Conservation (phyloP, 179 eudicot genomes). For the Nepenthes alata region DNA sequence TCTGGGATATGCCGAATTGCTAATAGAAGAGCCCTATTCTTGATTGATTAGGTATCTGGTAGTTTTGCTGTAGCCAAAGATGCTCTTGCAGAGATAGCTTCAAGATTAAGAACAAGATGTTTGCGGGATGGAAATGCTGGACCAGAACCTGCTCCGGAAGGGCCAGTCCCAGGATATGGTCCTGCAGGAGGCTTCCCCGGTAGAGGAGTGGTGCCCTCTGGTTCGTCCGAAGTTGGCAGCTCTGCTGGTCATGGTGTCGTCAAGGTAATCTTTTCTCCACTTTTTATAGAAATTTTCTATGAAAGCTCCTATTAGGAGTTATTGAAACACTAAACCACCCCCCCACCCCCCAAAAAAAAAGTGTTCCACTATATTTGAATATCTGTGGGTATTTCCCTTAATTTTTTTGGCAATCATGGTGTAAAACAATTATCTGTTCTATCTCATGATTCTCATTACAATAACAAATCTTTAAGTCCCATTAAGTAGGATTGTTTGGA, state of each 20-base stretch:
- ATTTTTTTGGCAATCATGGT: too few species aligned
- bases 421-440: too few species aligned
- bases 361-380: too few species aligned
- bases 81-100: constrained; percentile 65
- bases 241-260: constrained; percentile 25
- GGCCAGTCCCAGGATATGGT: constrained; percentile 37
- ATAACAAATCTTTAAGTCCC: too few species aligned
- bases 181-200: constrained; percentile 29
- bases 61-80: constrained; percentile 63
- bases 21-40: not conserved
- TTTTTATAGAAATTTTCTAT: not conserved
- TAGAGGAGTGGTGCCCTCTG: constrained; percentile 27
- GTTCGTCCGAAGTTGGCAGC: constrained; percentile 30
- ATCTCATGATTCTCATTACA: too few species aligned
- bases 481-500: too few species aligned
- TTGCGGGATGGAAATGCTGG: constrained; percentile 41
- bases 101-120: constrained; percentile 61
- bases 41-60: constrained; percentile 53
- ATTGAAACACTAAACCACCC: too few species aligned
- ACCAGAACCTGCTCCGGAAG: constrained; percentile 30
- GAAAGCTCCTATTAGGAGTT: too few species aligned
- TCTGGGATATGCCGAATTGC: not conserved
- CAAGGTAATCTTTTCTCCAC: constrained; percentile 27
- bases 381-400: too few species aligned
- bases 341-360: too few species aligned